These are phyloP conservation scores for Clonostachys rosea DNA, from an alignment of 2,329 filamentous ascomycete species.

Conservation along the genomic window DNA sequence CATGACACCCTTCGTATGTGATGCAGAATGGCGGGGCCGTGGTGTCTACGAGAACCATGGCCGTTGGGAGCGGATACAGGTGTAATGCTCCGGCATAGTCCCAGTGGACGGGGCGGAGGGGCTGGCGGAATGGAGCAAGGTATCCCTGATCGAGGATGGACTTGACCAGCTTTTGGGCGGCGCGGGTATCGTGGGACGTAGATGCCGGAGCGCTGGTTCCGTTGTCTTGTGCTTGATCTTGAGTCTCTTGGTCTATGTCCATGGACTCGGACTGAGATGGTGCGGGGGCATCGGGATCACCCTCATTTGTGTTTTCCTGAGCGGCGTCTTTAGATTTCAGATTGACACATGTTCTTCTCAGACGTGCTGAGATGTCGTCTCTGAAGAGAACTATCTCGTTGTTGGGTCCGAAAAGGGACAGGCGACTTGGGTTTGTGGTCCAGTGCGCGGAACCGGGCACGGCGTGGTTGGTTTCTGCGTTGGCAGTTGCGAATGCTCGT, in stretches of 20 bases:
- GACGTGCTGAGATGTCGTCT: slow-evolving; percentile 77
- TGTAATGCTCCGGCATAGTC: slow-evolving; percentile 74
- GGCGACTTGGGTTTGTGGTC: slow-evolving; percentile 80
- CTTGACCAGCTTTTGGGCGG: slow-evolving; percentile 77
- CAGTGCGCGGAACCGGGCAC: slow-evolving; percentile 62
- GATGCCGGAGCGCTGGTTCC: slow-evolving; percentile 6
- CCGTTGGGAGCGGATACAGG: slow-evolving; percentile 83
- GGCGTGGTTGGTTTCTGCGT: slow-evolving; percentile 54
- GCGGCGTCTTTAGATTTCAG: slow-evolving; percentile 46
- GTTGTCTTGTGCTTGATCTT: too few relatives aligned
- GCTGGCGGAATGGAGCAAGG: slow-evolving; percentile 80
- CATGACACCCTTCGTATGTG: slow-evolving; percentile 92
- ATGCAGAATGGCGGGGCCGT: slow-evolving; percentile 79
- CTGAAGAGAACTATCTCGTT: slow-evolving; percentile 85
- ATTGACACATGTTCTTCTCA: slow-evolving; percentile 72
- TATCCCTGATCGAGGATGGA: slow-evolving; percentile 89
- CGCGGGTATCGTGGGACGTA: slow-evolving; percentile 40
- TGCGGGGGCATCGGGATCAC: slow-evolving; percentile 1
- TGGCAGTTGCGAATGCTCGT: slow-evolving; percentile 74
- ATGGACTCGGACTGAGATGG: slow-evolving; percentile 21
- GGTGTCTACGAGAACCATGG: slow-evolving; percentile 76
- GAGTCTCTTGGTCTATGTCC: slow-evolving; percentile 27
- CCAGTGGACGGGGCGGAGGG: slow-evolving; percentile 81
- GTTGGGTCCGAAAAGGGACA: slow-evolving; percentile 80
- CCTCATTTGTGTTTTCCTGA: slow-evolving; percentile 15